phyloP scores from a whole-genome alignment of 768 basidiomycete genomes.

The Termitomyces eurrhizus region DNA sequence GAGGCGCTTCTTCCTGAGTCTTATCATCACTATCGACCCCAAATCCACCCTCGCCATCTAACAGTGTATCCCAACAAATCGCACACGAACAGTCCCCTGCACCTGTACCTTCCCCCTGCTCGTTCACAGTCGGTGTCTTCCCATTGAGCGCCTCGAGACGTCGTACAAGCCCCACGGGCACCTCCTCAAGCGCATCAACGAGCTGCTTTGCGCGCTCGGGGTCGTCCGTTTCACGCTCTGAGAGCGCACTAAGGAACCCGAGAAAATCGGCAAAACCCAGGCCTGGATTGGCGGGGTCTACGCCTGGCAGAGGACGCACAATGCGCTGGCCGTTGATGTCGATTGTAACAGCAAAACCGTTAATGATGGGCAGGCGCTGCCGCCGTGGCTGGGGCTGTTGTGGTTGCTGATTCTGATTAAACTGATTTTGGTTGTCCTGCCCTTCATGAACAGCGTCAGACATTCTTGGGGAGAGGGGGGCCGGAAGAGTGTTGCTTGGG shows the following conservation, averaged over 20 bases:
- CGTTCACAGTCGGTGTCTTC: conserved; percentile 27
- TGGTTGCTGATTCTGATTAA: not conserved
- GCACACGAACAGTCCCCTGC: conserved; percentile 54
- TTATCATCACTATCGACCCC: conserved; percentile 14
- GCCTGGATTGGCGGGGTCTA: not conserved
- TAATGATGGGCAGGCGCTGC: conserved; percentile 6
- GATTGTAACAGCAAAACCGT: conserved; percentile 21
- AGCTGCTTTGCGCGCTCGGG: conserved; percentile 64
- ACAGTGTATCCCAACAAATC: conserved; percentile 70
- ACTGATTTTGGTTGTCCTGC: not conserved
- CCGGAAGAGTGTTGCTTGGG: no score
- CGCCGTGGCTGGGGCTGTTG: not conserved
- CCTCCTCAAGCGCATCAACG: conserved; percentile 59
- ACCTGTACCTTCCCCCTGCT: conserved; percentile 21
- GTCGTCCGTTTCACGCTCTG: conserved; percentile 46
- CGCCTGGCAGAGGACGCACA: conserved; percentile 11
- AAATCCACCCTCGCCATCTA: conserved; percentile 42
- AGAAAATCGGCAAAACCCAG: conserved; percentile 15
- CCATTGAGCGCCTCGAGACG: conserved; percentile 54
- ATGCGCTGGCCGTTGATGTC: conserved; percentile 15
- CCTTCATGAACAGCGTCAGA: not conserved
- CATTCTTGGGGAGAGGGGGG: not conserved
- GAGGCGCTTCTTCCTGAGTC: not conserved
- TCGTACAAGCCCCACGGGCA: conserved; percentile 62
- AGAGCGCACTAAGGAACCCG: conserved; percentile 17